phyloP scores from a whole-genome alignment of 1,284 basidiomycete species.

The Pseudozyma pruni region DNA sequence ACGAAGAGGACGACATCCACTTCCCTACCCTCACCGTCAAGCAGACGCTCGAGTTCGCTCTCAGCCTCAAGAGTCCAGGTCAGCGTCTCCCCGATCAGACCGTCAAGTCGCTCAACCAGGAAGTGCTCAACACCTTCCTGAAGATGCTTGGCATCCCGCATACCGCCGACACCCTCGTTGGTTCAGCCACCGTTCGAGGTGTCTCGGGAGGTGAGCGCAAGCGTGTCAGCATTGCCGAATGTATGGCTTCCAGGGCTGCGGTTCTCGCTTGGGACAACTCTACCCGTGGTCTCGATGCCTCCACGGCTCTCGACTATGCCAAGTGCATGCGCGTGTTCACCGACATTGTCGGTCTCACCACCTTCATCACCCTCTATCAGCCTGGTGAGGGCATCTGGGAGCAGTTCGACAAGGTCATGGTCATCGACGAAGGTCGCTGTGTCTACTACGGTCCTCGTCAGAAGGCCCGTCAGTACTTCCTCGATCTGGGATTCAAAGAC shows the following conservation, averaged over 20 bases:
- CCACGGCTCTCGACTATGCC: conserved; percentile 55
- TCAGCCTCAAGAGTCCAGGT: conserved; percentile 47
- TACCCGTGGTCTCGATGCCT: conserved; percentile 54
- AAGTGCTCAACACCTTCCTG: conserved; percentile 63
- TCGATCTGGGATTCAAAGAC: conserved; percentile 77
- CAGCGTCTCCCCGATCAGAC: conserved; percentile 54
- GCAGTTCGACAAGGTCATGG: conserved; percentile 63
- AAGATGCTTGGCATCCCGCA: conserved; percentile 55
- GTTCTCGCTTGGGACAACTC: conserved; percentile 70
- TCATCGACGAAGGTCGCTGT: conserved; percentile 82
- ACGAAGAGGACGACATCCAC: conserved; percentile 55
- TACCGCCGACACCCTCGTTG: conserved; percentile 55
- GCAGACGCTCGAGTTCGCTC: conserved; percentile 56
- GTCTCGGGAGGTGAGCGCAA: conserved; percentile 65
- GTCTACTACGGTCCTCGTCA: conserved; percentile 81
- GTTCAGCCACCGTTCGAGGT: conserved; percentile 68
- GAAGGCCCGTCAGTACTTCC: conserved; percentile 77
- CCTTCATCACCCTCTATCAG: conserved; percentile 71
- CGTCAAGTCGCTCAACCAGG: conserved; percentile 36
- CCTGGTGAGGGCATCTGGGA: conserved; percentile 74
- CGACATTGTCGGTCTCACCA: conserved; percentile 60
- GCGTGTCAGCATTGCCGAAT: conserved; percentile 56
- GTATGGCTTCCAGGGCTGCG: conserved; percentile 68
- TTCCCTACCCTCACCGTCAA: conserved; percentile 55
- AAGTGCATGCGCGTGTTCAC: conserved; percentile 68